phyloP scores from a whole-genome alignment of 495 filamentous ascomycete species.

The Chaetomium tenue region DNA sequence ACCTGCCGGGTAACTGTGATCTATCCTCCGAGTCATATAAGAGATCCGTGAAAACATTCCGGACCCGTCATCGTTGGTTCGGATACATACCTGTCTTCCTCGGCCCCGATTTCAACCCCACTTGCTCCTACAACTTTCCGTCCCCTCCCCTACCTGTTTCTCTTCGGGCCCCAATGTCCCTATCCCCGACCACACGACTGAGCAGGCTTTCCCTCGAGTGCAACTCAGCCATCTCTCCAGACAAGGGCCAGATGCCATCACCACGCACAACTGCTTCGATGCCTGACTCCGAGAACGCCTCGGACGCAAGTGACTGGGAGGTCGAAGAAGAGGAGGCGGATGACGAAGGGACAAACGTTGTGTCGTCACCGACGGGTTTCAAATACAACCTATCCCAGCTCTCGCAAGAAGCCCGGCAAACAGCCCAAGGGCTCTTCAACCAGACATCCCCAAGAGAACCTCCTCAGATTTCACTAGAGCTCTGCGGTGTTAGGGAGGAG shows the following conservation, averaged over 20 bases:
- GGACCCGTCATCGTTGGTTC: background rate
- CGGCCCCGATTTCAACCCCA: background rate
- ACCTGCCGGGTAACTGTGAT: background rate
- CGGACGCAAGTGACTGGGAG: constrained; percentile 34
- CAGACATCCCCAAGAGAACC: constrained; percentile 24
- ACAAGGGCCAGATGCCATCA: constrained; percentile 31
- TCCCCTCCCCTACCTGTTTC: constrained; percentile 17
- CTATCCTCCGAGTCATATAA: constrained; percentile 5
- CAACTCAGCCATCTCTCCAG: constrained; percentile 32
- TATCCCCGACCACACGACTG: constrained; percentile 40
- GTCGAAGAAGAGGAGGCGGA: constrained; percentile 34
- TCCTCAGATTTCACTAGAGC: constrained; percentile 44
- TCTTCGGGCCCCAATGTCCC: constrained; percentile 28
- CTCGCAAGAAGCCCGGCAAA: constrained; percentile 23
- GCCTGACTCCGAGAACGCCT: constrained; percentile 23
- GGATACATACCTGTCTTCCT: background rate
- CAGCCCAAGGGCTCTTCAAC: constrained; percentile 30
- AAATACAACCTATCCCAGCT: constrained; percentile 37
- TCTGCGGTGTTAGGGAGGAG: constrained; percentile 42
- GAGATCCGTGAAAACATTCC: background rate
- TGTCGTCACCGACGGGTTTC: constrained; percentile 41
- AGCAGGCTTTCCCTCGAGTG: constrained; percentile 44
- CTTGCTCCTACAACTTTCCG: background rate
- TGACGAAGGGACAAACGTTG: constrained; percentile 35
- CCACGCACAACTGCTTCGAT: constrained; percentile 17